These are phyloP conservation scores for Solanum gracilifrons DNA, from an alignment of 257 asterid genomes.

Conservation along the genomic window DNA sequence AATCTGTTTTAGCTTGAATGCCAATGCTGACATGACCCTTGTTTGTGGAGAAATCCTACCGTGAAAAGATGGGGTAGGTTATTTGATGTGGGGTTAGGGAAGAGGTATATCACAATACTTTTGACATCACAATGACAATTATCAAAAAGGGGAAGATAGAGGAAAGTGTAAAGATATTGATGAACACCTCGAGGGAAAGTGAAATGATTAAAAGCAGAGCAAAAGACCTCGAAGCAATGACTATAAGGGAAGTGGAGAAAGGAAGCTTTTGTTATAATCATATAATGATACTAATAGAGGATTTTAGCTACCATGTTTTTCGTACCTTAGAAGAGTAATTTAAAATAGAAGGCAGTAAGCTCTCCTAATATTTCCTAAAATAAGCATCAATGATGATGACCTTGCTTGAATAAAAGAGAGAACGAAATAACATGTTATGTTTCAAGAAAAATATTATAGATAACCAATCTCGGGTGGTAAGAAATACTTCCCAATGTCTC, in stretches of 20 bases:
- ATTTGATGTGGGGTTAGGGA: constrained; percentile 9
- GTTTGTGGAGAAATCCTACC: constrained; percentile 15
- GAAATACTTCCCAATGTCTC: background rate
- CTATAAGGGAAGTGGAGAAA: background rate
- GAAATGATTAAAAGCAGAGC: background rate
- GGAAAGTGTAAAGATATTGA: background rate
- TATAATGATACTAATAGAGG: background rate
- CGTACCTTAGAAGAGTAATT: background rate
- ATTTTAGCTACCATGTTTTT: background rate
- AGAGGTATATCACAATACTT: background rate
- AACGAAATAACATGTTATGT: background rate
- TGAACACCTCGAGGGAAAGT: background rate
- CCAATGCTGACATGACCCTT: constrained; percentile 16
- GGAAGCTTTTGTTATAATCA: background rate
- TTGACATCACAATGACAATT: background rate
- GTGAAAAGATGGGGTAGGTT: constrained; percentile 5
- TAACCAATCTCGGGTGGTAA: background rate
- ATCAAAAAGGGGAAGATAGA: background rate
- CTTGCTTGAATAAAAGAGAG: background rate
- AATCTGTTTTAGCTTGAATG: constrained; percentile 8
- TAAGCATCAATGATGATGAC: background rate
- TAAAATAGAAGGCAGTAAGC: background rate
- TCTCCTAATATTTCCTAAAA: background rate
- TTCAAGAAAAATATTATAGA: background rate
- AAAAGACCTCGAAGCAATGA: background rate